Percentiles rank a stretch among this genome's conserved stretches.
These are phyloP conservation scores for Phytopythium cucurbitacearum DNA, from an alignment of 352 stramenopile species.

Conservation along the genomic window DNA sequence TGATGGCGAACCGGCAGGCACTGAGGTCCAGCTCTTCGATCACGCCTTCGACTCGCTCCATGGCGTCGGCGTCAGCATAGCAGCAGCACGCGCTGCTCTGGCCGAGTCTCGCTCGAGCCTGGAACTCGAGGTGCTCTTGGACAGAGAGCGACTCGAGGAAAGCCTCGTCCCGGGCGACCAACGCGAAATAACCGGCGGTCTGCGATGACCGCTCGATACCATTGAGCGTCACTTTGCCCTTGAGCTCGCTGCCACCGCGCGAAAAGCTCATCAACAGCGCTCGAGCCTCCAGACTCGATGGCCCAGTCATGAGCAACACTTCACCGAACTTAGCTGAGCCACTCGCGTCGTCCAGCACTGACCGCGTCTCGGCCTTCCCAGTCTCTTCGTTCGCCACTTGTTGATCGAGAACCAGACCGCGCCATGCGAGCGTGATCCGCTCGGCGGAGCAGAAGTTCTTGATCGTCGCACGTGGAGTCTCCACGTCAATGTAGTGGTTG, in stretches of 20 bases:
- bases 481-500: conserved; percentile 30
- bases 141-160: conserved; percentile 37
- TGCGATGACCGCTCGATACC: conserved; percentile 7
- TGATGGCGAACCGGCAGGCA: conserved; percentile 19
- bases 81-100: conserved; percentile 14
- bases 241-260: conserved; percentile 8
- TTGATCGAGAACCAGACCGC: conserved; percentile 20
- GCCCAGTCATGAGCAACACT: conserved; percentile 23
- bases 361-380: conserved; percentile 2
- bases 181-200: conserved; percentile 8
- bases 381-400: not conserved
- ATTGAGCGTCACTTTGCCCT: conserved; percentile 26
- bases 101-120: conserved; percentile 16
- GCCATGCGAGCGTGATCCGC: conserved; percentile 23
- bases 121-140: conserved; percentile 27
- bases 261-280: conserved; percentile 22
- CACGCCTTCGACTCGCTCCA: conserved; percentile 20
- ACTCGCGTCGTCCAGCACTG: conserved; percentile 20
- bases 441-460: conserved; percentile 11
- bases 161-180: conserved; percentile 15
- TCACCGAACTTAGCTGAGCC: conserved; percentile 24
- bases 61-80: conserved; percentile 2
- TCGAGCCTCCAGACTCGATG: conserved; percentile 17
- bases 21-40: conserved; percentile 25
- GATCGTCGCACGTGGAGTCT: conserved; percentile 19